These are phyloP conservation scores for Limnanthes douglasii DNA, from an alignment of 345 rosid genomes.

Conservation along the genomic window DNA sequence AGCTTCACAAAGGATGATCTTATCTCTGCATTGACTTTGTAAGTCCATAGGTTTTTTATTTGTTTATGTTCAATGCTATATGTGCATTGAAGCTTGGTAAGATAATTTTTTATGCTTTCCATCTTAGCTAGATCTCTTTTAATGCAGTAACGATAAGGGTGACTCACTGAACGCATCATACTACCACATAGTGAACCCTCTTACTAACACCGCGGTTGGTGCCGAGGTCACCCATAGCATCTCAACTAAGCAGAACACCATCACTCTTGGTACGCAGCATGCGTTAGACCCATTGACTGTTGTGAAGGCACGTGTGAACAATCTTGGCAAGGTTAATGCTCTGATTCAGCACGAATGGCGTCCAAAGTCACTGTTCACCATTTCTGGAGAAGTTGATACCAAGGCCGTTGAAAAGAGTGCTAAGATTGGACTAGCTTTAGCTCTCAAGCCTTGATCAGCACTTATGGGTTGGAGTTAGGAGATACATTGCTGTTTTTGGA, in stretches of 20 bases:
- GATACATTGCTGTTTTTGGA: slow-evolving; percentile 2
- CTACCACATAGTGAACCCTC: slow-evolving; percentile 75
- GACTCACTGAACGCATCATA: slow-evolving; percentile 70
- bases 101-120: not conserved
- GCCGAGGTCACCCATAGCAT: slow-evolving; percentile 88
- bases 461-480: slow-evolving; percentile 13
- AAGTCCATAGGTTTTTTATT: slow-evolving; percentile 15
- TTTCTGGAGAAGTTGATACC: slow-evolving; percentile 91
- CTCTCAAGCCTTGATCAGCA: slow-evolving; percentile 57
- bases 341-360: slow-evolving; percentile 96
- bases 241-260: slow-evolving; percentile 62
- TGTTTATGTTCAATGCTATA: not conserved
- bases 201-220: slow-evolving; percentile 79
- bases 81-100: slow-evolving; percentile 1
- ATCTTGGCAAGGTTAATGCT: slow-evolving; percentile 71
- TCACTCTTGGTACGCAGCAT: slow-evolving; percentile 78
- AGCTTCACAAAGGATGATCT: slow-evolving; percentile 55
- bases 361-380: slow-evolving; percentile 68
- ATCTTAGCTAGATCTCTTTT: not conserved
- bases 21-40: slow-evolving; percentile 67
- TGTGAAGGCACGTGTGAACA: slow-evolving; percentile 86
- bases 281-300: slow-evolving; percentile 78
- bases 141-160: slow-evolving; percentile 70
- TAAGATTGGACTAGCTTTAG: slow-evolving; percentile 78
- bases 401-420: slow-evolving; percentile 88